Evolutionary conservation across 495 filamentous ascomycete genomes (phyloP).

Genomic region (Annulohypoxylon stygium): DNA sequence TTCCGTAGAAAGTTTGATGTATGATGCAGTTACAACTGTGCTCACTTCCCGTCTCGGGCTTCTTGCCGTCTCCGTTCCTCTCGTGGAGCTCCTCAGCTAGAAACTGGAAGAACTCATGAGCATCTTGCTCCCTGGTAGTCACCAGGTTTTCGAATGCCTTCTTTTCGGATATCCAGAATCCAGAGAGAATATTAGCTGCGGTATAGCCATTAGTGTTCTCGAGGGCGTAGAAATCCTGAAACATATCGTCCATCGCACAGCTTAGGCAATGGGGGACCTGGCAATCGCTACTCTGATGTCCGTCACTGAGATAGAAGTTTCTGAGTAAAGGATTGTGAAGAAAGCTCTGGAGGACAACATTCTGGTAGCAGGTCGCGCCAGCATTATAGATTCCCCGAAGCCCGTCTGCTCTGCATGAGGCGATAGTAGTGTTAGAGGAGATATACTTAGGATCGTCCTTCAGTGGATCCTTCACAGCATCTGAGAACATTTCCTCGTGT

Average conservation of each 20-base stretch:
- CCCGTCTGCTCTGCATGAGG: slow-evolving; percentile 77
- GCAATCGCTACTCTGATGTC: slow-evolving; percentile 80
- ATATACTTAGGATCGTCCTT: slow-evolving; percentile 73
- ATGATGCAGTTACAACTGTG: slow-evolving; percentile 85
- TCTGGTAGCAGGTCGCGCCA: slow-evolving; percentile 94
- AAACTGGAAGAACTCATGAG: slow-evolving; percentile 95
- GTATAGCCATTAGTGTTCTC: slow-evolving; percentile 88
- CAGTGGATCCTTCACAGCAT: slow-evolving; percentile 64
- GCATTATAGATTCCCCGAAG: slow-evolving; percentile 94
- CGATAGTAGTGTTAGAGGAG: slow-evolving; percentile 68
- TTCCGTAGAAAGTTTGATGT: slow-evolving; percentile 89
- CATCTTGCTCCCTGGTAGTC: slow-evolving; percentile 93
- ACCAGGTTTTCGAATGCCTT: slow-evolving; percentile 76
- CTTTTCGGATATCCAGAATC: slow-evolving; percentile 80
- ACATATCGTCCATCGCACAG: slow-evolving; percentile 91
- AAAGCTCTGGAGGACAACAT: slow-evolving; percentile 87
- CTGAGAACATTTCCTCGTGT: slow-evolving; percentile 68
- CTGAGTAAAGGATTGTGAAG: slow-evolving; percentile 89
- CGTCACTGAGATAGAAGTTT: slow-evolving; percentile 88
- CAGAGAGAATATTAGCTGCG: slow-evolving; percentile 81
- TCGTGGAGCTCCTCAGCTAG: slow-evolving; percentile 87
- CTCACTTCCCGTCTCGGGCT: slow-evolving; percentile 67
- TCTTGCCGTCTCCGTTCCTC: slow-evolving; percentile 70
- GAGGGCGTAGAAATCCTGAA: slow-evolving; percentile 85
- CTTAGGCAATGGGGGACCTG: slow-evolving; percentile 76